Percentiles rank a stretch among this genome's conserved stretches.
phyloP scores from a whole-genome alignment of 192 early-diverging fungal species.

The Backusella morwellensis region DNA sequence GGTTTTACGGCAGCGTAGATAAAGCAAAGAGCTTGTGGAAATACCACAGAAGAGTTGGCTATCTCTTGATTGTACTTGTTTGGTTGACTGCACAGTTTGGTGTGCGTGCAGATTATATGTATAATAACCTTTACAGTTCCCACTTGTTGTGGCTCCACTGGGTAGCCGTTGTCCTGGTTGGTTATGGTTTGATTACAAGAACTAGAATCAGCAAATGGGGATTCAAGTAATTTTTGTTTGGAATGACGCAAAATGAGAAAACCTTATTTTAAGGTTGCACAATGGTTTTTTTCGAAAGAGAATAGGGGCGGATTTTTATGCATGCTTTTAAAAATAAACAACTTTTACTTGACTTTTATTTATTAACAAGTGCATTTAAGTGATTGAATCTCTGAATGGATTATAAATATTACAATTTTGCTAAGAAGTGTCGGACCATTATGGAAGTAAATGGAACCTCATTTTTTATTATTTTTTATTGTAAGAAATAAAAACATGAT shows the following conservation, averaged over 20 bases:
- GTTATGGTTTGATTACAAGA: not conserved
- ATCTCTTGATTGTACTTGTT: constrained; percentile 26
- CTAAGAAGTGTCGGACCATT: no score
- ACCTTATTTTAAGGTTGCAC: not conserved
- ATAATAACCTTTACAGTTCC: constrained; percentile 11
- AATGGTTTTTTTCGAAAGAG: not conserved
- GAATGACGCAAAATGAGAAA: not conserved
- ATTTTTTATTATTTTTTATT: no score
- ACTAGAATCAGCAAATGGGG: constrained; percentile 22
- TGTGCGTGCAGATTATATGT: constrained; percentile 33
- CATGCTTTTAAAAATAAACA: no score
- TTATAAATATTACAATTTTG: no score
- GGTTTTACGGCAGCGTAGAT: constrained; percentile 22
- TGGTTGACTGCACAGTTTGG: constrained; percentile 39
- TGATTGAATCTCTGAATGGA: no score
- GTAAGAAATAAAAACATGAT: no score
- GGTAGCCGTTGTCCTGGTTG: constrained; percentile 10
- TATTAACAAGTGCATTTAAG: no score
- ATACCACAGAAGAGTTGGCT: constrained; percentile 40
- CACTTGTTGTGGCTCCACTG: constrained; percentile 27
- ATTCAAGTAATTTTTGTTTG: not conserved
- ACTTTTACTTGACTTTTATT: no score
- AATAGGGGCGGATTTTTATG: not conserved
- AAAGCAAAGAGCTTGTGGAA: constrained; percentile 36
- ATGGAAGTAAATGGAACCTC: no score